Conservation (phyloP, 2,329 filamentous ascomycete species). For the Orbilia javanica region DNA sequence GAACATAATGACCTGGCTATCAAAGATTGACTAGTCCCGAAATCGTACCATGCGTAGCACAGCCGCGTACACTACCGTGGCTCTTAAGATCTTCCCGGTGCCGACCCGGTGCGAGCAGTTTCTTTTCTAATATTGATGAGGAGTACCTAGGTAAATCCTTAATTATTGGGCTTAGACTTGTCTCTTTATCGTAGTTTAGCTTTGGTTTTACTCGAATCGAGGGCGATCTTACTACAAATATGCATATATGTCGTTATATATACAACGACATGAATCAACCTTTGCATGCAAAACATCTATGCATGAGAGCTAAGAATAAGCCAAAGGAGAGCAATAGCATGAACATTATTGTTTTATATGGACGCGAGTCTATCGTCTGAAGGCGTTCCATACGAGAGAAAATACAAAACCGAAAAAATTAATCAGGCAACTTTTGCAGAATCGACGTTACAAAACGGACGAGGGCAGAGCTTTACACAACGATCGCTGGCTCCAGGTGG, state of each 20-base stretch:
- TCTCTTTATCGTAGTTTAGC: no score
- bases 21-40: constrained; percentile 22
- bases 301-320: no score
- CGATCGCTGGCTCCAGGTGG: constrained; percentile 57
- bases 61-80: neutral
- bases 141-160: no score
- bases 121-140: no score
- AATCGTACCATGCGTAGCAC: neutral
- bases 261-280: no score
- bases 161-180: no score
- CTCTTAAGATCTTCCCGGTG: neutral
- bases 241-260: no score
- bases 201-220: no score
- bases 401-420: neutral
- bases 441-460: constrained; percentile 2
- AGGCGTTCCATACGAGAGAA: neutral
- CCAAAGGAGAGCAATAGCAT: no score
- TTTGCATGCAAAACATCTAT: neutral
- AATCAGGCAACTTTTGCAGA: neutral
- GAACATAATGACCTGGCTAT: constrained; percentile 27
- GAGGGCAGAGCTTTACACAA: neutral
- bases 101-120: neutral
- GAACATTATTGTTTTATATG: neutral
- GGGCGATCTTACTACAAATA: no score
- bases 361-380: neutral